Percentiles rank a stretch among this genome's conserved stretches.
These are phyloP conservation scores for Malus hybrid DNA, from an alignment of 331 rosid species.

Conservation along the genomic window DNA sequence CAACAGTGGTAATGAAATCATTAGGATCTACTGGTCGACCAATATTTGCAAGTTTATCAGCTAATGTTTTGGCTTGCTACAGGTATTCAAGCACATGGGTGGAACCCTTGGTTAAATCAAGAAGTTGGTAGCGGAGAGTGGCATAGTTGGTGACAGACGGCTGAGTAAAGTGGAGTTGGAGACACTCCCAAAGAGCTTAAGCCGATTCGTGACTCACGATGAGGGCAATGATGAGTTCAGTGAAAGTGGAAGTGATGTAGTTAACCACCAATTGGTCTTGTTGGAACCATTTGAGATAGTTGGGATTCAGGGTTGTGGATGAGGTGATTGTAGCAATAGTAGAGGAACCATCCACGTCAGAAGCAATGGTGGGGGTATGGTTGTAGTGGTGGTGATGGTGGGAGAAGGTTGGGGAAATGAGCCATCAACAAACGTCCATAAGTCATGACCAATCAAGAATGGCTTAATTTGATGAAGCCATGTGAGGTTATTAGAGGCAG, in stretches of 20 bases:
- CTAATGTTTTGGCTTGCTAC: neutral
- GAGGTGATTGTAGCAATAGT: no score
- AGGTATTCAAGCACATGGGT: no score
- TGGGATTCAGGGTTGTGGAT: neutral
- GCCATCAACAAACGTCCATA: neutral
- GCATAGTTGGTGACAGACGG: neutral
- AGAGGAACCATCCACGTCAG: neutral
- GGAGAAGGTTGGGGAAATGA: neutral
- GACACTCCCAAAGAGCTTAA: neutral
- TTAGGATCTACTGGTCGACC: no score
- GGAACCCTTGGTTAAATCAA: neutral
- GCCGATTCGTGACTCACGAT: neutral
- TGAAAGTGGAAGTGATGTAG: neutral
- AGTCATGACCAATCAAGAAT: neutral
- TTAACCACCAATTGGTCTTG: neutral
- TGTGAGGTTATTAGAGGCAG: no score
- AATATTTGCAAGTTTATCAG: no score
- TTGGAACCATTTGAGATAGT: neutral
- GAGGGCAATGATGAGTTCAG: neutral
- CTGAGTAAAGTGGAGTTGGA: neutral
- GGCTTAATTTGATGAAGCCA: neutral
- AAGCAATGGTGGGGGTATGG: no score
- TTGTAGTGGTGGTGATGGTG: no score
- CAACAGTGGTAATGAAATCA: no score
- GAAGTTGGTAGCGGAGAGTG: neutral